Percentiles rank a stretch among this genome's conserved stretches.
phyloP scores from a whole-genome alignment of 768 basidiomycete genomes.

The Mycena indigotica region DNA sequence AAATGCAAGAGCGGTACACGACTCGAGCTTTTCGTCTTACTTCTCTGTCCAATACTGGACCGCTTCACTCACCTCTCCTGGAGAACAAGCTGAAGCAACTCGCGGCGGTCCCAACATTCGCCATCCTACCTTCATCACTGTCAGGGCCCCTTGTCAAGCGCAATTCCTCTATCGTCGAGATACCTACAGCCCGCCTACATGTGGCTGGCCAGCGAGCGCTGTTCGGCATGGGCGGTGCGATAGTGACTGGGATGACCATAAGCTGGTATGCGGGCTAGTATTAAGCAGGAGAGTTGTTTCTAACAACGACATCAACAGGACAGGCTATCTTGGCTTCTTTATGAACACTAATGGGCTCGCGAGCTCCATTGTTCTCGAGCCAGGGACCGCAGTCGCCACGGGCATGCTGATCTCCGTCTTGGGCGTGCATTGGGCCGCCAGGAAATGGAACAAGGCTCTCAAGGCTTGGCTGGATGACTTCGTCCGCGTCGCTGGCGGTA shows the following conservation, averaged over 20 bases:
- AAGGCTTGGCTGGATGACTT: slow-evolving; percentile 68
- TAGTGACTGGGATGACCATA: slow-evolving; percentile 51
- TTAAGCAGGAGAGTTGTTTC: neutral
- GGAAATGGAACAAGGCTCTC: slow-evolving; percentile 71
- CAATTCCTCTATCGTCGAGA: slow-evolving; percentile 52
- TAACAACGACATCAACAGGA: slow-evolving; percentile 25
- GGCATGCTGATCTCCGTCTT: slow-evolving; percentile 53
- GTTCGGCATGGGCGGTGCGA: slow-evolving; percentile 50
- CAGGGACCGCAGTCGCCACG: slow-evolving; percentile 59
- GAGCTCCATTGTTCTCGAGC: slow-evolving; percentile 46
- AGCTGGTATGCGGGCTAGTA: slow-evolving; percentile 39
- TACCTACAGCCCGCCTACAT: slow-evolving; percentile 63
- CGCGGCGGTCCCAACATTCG: slow-evolving; percentile 45
- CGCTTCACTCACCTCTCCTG: slow-evolving; percentile 57
- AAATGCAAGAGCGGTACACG: slow-evolving; percentile 47
- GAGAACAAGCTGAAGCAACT: slow-evolving; percentile 61
- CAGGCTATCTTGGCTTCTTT: slow-evolving; percentile 58
- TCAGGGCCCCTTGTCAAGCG: slow-evolving; percentile 54
- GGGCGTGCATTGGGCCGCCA: slow-evolving; percentile 63
- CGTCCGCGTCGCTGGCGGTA: slow-evolving; percentile 4
- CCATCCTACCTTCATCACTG: slow-evolving; percentile 48
- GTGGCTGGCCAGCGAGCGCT: slow-evolving; percentile 62
- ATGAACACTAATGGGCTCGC: slow-evolving; percentile 43
- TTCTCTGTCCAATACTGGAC: slow-evolving; percentile 36
- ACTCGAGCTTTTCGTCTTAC: slow-evolving; percentile 44